Conservation (phyloP, 2,329 filamentous ascomycete genomes). For the Sodiomyces alkalinus region DNA sequence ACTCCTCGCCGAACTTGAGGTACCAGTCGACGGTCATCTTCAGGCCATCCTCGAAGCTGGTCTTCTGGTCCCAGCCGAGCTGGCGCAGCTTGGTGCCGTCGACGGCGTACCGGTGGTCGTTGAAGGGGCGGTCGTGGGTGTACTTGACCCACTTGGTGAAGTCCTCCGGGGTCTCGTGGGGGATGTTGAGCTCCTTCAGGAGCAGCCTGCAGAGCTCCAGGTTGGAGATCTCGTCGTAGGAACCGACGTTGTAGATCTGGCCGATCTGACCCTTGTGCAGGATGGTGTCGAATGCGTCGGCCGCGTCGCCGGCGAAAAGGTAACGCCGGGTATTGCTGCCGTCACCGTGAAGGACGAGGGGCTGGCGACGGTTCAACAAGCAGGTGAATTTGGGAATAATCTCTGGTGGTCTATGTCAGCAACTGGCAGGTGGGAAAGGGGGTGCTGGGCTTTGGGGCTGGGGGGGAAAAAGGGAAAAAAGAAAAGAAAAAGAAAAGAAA, state of each 20-base stretch:
- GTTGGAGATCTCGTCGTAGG: constrained; percentile 64
- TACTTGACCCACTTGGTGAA: constrained; percentile 55
- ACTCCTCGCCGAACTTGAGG: constrained; percentile 44
- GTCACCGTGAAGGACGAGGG: constrained; percentile 61
- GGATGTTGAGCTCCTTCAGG: constrained; percentile 45
- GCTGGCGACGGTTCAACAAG: constrained; percentile 49
- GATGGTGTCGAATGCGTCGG: constrained; percentile 72
- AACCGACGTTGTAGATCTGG: constrained; percentile 72
- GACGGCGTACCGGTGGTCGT: constrained; percentile 59
- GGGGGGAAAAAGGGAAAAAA: no score
- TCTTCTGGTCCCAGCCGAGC: constrained; percentile 57
- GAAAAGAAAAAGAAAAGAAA: no score
- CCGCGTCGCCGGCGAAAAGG: constrained; percentile 64
- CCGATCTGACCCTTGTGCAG: constrained; percentile 61
- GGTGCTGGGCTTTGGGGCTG: background rate
- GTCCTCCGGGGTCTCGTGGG: constrained; percentile 31
- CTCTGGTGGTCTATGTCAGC: constrained; percentile 32
- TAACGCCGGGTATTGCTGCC: constrained; percentile 62
- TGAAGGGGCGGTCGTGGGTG: constrained; percentile 65
- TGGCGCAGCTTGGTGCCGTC: constrained; percentile 51
- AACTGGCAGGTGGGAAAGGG: background rate
- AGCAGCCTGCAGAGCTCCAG: constrained; percentile 51
- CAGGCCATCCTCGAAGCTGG: constrained; percentile 47
- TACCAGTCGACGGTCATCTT: constrained; percentile 57
- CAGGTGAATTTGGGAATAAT: constrained; percentile 74